Base-by-base conservation (phyloP, 331 rosid genomes). In the Telfairia occidentalis region DNA sequence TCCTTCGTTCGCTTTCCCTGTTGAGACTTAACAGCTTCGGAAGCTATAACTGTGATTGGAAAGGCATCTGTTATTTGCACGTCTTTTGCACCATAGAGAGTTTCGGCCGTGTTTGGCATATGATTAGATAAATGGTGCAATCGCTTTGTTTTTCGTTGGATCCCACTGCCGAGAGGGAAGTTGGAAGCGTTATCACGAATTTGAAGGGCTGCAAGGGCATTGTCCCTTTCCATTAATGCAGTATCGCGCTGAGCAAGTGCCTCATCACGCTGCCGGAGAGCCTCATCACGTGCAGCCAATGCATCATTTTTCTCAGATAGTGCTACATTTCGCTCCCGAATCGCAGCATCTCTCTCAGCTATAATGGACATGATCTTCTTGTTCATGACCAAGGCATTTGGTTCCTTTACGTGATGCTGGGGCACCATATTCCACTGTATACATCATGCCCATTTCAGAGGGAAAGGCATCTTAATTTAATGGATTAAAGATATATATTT, bases 361-460 rank as follows among this genome's bases (percentile, higher is more conserved):
- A 85, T 85, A 26, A 85, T 85, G 29, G 89, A 85, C 86, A 82
- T 82, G 81, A 85, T 82, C 86, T 85, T 85, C 86, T 83, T 85
- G 57, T 82, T 85, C 89, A 85, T 85, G 76, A 83, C 89, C 54
- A 85, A 76, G 54, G 89, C 89, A 76, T 85, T 85, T 13, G 88
- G 86, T 77, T 85, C 89, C 81, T 85, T 85, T 13, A 63, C 78
- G 57, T 85, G 89, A 75, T 85, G 84, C 54, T 81, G 89, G 59
- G 81, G 57, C 52, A 73, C 73, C 83, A 83, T 71, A 81, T 82
- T 82, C 86, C 89, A 85, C 89, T 85, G 85, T 85, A 82, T 13
- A 60, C 55, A 42, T 74, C 49, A 80, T 49, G 49, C 54, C 26
- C 52, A 34, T 34, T 53, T 53, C 70, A 76, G 2, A 32, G 59